A percentile compares a stretch with the other conserved stretches of the same genome.
These are phyloP conservation scores for Fomes fomentarius DNA, from an alignment of 1,284 basidiomycete species.

Conservation along the genomic window DNA sequence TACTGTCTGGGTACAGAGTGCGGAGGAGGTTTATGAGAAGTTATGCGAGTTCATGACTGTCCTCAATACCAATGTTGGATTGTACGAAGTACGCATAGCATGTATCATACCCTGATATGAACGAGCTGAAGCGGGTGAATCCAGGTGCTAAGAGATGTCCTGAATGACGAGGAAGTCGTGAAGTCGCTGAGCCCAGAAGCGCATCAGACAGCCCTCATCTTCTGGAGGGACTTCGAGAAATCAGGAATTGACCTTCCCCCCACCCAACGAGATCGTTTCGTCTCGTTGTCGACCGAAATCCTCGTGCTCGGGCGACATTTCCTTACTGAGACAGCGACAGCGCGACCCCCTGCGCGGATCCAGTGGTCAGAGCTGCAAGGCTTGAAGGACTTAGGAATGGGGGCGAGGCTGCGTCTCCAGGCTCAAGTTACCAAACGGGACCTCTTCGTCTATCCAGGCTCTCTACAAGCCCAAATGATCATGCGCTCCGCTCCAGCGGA, in stretches of 20 bases:
- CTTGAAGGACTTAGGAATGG: slow-evolving; percentile 72
- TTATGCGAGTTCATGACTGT: slow-evolving; percentile 98
- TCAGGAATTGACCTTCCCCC: slow-evolving; percentile 92
- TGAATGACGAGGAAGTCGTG: slow-evolving; percentile 64
- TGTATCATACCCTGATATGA: slow-evolving; percentile 1
- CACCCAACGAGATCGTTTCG: slow-evolving; percentile 78
- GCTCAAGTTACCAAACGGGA: slow-evolving; percentile 74
- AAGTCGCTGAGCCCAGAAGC: slow-evolving; percentile 69
- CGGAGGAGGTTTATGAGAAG: slow-evolving; percentile 88
- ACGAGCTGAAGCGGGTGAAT: slow-evolving; percentile 9
- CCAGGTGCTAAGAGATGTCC: slow-evolving; percentile 66
- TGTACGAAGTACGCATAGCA: slow-evolving; percentile 75
- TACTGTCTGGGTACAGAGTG: slow-evolving; percentile 78
- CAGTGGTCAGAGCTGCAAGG: slow-evolving; percentile 68
- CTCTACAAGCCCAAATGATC: slow-evolving; percentile 91
- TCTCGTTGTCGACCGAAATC: slow-evolving; percentile 90
- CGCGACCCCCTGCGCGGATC: slow-evolving; percentile 68
- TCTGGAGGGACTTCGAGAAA: slow-evolving; percentile 97
- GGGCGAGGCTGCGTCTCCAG: slow-evolving; percentile 67
- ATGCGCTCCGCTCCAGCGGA: slow-evolving; percentile 85
- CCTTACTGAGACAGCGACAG: slow-evolving; percentile 64
- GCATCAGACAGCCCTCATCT: slow-evolving; percentile 87
- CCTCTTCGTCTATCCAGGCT: slow-evolving; percentile 79
- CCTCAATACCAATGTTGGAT: slow-evolving; percentile 92
- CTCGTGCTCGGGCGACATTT: slow-evolving; percentile 89